Conservation (phyloP, 1,139 yeast genomes). For the Zygotorulaspora mrakii region DNA sequence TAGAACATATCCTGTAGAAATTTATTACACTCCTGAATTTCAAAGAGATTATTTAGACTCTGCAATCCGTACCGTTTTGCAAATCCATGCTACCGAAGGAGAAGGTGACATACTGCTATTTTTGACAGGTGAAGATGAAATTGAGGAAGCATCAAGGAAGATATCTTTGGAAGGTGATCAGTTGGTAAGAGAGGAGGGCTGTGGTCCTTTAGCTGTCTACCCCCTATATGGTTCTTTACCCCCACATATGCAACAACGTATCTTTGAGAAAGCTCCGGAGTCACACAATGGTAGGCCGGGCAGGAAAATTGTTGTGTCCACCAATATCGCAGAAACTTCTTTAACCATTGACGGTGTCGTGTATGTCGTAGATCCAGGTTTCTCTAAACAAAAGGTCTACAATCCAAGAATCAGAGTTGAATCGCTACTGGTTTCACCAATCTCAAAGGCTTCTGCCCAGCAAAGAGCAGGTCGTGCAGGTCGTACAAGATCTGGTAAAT, state of each 20-base stretch:
- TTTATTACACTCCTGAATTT: conserved; percentile 93
- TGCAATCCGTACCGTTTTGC: conserved; percentile 89
- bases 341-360: conserved; percentile 97
- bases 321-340: conserved; percentile 97
- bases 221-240: conserved; percentile 96
- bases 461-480: conserved; percentile 99
- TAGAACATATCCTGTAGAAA: conserved; percentile 95
- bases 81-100: conserved; percentile 94
- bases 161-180: conserved; percentile 85
- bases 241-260: conserved; percentile 89
- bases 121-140: conserved; percentile 96
- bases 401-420: conserved; percentile 96
- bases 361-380: conserved; percentile 96
- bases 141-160: conserved; percentile 93
- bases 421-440: conserved; percentile 89
- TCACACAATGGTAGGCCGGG: conserved; percentile 74
- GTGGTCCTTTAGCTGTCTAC: conserved; percentile 85
- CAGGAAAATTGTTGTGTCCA: conserved; percentile 87
- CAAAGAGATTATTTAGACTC: conserved; percentile 94
- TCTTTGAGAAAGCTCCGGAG: conserved; percentile 83
- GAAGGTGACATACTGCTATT: conserved; percentile 88
- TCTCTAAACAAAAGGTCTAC: conserved; percentile 92
- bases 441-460: conserved; percentile 95
- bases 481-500: conserved; percentile 97
- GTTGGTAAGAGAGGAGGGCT: conserved; percentile 76